phyloP scores from a whole-genome alignment of 129 eudicot species.

The Chrysanthemum lavandulifolium region DNA sequence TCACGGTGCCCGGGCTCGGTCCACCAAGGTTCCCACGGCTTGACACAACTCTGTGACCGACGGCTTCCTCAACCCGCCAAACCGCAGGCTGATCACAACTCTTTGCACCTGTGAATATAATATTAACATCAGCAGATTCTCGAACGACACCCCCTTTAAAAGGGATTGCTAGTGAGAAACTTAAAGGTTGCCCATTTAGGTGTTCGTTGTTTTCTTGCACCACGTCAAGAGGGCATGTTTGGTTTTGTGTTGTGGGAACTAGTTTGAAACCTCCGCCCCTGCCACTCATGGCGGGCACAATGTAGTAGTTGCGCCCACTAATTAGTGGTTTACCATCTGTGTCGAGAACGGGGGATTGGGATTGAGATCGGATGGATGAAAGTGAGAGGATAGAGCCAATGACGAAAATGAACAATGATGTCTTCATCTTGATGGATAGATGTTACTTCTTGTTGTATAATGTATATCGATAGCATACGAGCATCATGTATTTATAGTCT shows the following conservation, averaged over 20 bases:
- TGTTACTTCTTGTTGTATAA: too few species aligned
- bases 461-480: too few species aligned
- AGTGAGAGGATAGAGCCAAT: slow-evolving; percentile 23
- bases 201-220: slow-evolving; percentile 39
- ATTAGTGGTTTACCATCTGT: slow-evolving; percentile 27
- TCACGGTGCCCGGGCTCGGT: slow-evolving; percentile 9
- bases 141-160: slow-evolving; percentile 40
- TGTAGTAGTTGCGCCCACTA: slow-evolving; percentile 41
- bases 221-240: slow-evolving; percentile 39
- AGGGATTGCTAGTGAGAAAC: background rate
- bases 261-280: slow-evolving; percentile 52
- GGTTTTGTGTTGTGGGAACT: slow-evolving; percentile 16
- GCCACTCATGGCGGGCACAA: slow-evolving; percentile 49
- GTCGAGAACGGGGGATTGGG: slow-evolving; percentile 44
- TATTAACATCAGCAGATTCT: slow-evolving; percentile 48
- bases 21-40: slow-evolving; percentile 38
- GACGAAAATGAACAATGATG: slow-evolving; percentile 10
- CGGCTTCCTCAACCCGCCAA: slow-evolving; percentile 40
- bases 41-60: slow-evolving; percentile 26
- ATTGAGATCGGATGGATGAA: slow-evolving; percentile 4
- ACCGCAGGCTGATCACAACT: slow-evolving; percentile 34
- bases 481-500: too few species aligned
- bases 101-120: slow-evolving; percentile 30
- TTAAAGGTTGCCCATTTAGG: slow-evolving; percentile 26
- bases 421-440: too few species aligned